Evolutionary conservation across 1,139 yeast species (phyloP).

Genomic region (Magnusiomyces fungicola): DNA sequence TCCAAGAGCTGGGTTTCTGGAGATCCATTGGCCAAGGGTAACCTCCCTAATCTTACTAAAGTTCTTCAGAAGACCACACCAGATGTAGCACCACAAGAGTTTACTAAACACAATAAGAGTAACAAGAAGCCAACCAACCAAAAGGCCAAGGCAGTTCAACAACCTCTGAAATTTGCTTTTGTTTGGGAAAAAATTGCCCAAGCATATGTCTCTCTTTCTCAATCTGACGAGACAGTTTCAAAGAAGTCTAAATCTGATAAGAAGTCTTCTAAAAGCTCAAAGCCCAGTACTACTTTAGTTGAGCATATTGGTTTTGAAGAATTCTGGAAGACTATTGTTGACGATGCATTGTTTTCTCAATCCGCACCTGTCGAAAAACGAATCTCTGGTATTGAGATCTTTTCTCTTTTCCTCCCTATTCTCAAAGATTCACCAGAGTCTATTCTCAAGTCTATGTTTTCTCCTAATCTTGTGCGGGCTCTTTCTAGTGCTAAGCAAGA

Average conservation of each 20-base stretch:
- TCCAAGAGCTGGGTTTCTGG: conserved; percentile 54
- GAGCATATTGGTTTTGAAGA: conserved; percentile 40
- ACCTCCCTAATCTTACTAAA: conserved; percentile 51
- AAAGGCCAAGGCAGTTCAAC: conserved; percentile 7
- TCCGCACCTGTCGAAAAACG: conserved; percentile 82
- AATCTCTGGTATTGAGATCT: conserved; percentile 76
- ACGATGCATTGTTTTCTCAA: conserved; percentile 68
- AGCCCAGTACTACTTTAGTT: conserved; percentile 13
- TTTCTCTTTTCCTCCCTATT: conserved; percentile 39
- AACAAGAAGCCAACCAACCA: conserved; percentile 24
- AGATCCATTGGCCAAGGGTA: conserved; percentile 67
- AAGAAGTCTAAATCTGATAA: conserved; percentile 28
- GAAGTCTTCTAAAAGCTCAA: neutral
- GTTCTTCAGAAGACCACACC: conserved; percentile 49
- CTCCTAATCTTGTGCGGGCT: conserved; percentile 31
- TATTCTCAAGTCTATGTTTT: conserved; percentile 41
- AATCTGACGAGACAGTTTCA: neutral
- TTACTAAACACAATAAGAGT: conserved; percentile 20
- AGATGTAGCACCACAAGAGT: conserved; percentile 23
- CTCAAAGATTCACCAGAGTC: conserved; percentile 23
- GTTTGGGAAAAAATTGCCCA: conserved; percentile 3
- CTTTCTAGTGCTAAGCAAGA: neutral
- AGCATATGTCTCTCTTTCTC: neutral
- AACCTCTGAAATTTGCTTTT: neutral
- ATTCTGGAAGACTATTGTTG: conserved; percentile 76